A percentile compares a stretch with the other conserved stretches of the same genome.
phyloP scores from a whole-genome alignment of 176 grass and related monocot species.

The Triticum turgidum region DNA sequence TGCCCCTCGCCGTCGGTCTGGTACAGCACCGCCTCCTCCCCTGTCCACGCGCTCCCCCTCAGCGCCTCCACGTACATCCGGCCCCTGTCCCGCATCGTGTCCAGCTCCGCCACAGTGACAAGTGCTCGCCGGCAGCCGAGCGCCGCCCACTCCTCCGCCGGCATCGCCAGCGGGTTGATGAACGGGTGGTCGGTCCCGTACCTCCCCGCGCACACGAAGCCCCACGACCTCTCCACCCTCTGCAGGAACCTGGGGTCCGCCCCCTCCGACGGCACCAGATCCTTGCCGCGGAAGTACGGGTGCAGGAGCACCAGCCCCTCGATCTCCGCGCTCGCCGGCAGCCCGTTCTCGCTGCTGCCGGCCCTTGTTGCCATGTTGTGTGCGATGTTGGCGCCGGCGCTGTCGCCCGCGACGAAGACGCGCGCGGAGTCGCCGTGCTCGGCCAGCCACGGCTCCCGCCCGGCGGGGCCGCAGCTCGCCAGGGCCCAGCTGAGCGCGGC shows the following conservation, averaged over 20 bases:
- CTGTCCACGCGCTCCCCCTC: slow-evolving; percentile 54
- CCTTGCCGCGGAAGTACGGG: slow-evolving; percentile 52
- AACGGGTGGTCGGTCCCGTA: slow-evolving; percentile 49
- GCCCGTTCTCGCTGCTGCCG: neutral
- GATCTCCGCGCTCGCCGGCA: slow-evolving; percentile 13
- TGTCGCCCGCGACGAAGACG: slow-evolving; percentile 56
- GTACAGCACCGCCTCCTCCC: slow-evolving; percentile 33
- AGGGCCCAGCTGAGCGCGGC: slow-evolving; percentile 42
- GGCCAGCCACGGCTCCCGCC: slow-evolving; percentile 44
- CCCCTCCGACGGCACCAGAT: slow-evolving; percentile 37
- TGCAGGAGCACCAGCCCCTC: slow-evolving; percentile 48
- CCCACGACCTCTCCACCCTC: slow-evolving; percentile 4
- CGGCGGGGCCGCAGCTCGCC: neutral
- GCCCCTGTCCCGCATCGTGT: slow-evolving; percentile 45
- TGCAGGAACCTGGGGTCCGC: neutral
- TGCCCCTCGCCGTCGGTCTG: slow-evolving; percentile 26
- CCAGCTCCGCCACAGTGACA: slow-evolving; percentile 45
- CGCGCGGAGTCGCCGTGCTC: slow-evolving; percentile 47
- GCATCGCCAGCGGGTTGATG: slow-evolving; percentile 48
- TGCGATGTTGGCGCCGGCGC: slow-evolving; percentile 57
- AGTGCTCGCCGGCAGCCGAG: slow-evolving; percentile 37
- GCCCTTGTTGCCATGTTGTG: slow-evolving; percentile 50
- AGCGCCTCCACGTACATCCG: slow-evolving; percentile 42
- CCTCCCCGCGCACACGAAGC: slow-evolving; percentile 23
- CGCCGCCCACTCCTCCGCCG: slow-evolving; percentile 28